A percentile compares a stretch with the other conserved stretches of the same genome.
These are phyloP conservation scores for Pythium vanterpoolii DNA, from an alignment of 352 stramenopile genomes.

Conservation along the genomic window DNA sequence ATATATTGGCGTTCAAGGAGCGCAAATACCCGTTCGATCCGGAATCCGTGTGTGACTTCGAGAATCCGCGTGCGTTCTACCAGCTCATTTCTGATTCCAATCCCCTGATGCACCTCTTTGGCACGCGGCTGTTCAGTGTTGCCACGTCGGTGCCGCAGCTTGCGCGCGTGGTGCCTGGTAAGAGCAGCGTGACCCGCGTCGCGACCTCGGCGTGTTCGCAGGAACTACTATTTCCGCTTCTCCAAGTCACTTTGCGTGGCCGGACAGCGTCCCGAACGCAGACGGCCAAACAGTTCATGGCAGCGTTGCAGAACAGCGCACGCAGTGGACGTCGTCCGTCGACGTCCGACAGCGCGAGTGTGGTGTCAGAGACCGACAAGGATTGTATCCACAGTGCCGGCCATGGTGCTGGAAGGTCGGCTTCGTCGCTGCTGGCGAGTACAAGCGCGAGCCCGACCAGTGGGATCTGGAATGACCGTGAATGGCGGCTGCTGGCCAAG, in stretches of 20 bases:
- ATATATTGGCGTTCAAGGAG: slow-evolving; percentile 72
- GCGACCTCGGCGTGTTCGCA: slow-evolving; percentile 31
- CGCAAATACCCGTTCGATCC: slow-evolving; percentile 72
- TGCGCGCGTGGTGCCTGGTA: slow-evolving; percentile 35
- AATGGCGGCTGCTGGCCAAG: slow-evolving; percentile 25
- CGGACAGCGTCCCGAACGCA: slow-evolving; percentile 29
- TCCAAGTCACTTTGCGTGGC: slow-evolving; percentile 46
- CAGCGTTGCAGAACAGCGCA: slow-evolving; percentile 26
- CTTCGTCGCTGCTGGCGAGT: neutral
- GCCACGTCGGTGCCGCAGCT: slow-evolving; percentile 50
- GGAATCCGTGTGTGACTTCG: slow-evolving; percentile 71
- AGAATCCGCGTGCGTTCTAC: slow-evolving; percentile 73
- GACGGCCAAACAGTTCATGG: slow-evolving; percentile 43
- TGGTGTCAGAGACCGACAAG: neutral
- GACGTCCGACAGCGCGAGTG: neutral
- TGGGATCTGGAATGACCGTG: slow-evolving; percentile 24
- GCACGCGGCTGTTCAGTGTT: slow-evolving; percentile 69
- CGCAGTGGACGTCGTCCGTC: slow-evolving; percentile 1
- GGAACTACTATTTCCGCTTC: slow-evolving; percentile 37
- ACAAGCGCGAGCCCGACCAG: neutral
- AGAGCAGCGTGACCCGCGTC: slow-evolving; percentile 52
- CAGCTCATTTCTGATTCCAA: slow-evolving; percentile 74
- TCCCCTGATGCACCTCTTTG: slow-evolving; percentile 73
- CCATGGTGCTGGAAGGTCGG: no score
- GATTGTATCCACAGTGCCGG: neutral